Evolutionary conservation across 2,329 filamentous ascomycete genomes (phyloP).

Genomic region (Cordyceps pruinosa): DNA sequence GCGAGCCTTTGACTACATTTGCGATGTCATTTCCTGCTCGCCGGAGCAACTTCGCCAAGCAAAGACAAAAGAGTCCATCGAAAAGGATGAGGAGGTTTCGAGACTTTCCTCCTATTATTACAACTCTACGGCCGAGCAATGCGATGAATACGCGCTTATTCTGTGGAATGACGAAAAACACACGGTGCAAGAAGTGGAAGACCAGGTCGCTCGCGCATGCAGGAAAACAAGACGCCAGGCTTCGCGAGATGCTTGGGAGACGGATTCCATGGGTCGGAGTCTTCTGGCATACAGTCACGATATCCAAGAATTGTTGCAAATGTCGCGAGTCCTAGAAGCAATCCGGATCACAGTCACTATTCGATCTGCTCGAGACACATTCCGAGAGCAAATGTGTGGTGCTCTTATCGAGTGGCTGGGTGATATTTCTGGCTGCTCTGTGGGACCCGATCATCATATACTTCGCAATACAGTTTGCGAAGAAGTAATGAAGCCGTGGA

Average conservation of each 20-base stretch:
- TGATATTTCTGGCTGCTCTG: constrained; percentile 84
- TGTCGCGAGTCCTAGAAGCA: constrained; percentile 83
- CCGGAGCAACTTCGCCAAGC: constrained; percentile 85
- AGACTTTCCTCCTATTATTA: constrained; percentile 64
- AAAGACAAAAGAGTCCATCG: constrained; percentile 76
- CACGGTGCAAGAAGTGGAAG: constrained; percentile 81
- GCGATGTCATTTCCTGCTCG: constrained; percentile 95
- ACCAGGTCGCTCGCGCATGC: constrained; percentile 88
- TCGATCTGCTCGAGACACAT: constrained; percentile 86
- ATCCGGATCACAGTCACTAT: constrained; percentile 96
- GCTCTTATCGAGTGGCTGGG: constrained; percentile 93
- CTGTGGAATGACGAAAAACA: constrained; percentile 99
- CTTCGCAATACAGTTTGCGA: constrained; percentile 80
- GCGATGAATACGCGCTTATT: constrained; percentile 68
- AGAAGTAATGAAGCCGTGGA: constrained; percentile 83
- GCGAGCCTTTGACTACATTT: constrained; percentile 85
- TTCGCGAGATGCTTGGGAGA: constrained; percentile 71
- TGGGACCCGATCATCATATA: constrained; percentile 72
- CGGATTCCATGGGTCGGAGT: constrained; percentile 80
- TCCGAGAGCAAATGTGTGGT: constrained; percentile 97
- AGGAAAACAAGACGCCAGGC: constrained; percentile 63
- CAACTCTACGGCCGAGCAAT: constrained; percentile 46
- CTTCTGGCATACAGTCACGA: constrained; percentile 72
- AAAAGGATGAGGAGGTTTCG: constrained; percentile 73
- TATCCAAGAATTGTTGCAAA: constrained; percentile 63